These are phyloP conservation scores for Mangifera indica DNA, from an alignment of 345 rosid species.

Conservation along the genomic window DNA sequence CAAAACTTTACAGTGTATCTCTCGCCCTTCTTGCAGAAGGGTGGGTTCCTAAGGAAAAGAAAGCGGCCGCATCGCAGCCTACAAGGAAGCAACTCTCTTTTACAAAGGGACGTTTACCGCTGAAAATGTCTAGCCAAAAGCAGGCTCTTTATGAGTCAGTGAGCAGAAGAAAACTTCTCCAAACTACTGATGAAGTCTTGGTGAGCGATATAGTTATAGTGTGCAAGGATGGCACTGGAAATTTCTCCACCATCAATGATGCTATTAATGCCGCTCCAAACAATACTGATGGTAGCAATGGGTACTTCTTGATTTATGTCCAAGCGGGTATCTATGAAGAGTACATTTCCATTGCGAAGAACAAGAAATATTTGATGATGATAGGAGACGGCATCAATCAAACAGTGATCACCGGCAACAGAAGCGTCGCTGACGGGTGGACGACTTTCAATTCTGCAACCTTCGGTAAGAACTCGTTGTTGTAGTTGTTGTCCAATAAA, in stretches of 20 bases:
- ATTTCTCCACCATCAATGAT: conserved; percentile 65
- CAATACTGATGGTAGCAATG: conserved; percentile 45
- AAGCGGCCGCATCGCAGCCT: conserved; percentile 27
- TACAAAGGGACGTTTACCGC: conserved; percentile 48
- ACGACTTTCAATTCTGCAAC: conserved; percentile 91
- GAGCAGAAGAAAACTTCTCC: conserved; percentile 53
- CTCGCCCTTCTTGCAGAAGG: conserved; percentile 70
- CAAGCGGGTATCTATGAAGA: conserved; percentile 76
- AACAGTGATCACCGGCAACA: conserved; percentile 80
- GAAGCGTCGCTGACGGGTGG: conserved; percentile 80
- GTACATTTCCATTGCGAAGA: conserved; percentile 63
- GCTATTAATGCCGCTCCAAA: conserved; percentile 78
- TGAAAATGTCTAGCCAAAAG: conserved; percentile 52
- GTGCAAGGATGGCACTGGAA: conserved; percentile 66
- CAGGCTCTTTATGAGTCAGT: conserved; percentile 56
- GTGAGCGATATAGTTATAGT: conserved; percentile 68
- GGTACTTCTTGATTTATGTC: conserved; percentile 76
- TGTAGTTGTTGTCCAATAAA: neutral
- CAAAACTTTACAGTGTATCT: conserved; percentile 72
- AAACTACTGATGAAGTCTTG: conserved; percentile 32
- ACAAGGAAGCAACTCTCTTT: conserved; percentile 33
- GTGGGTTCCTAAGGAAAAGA: conserved; percentile 65
- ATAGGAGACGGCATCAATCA: conserved; percentile 85
- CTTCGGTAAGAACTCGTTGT: conserved; percentile 43
- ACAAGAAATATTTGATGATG: conserved; percentile 73